phyloP scores from a whole-genome alignment of 2,329 filamentous ascomycete species.

The Aspergillus flavus region DNA sequence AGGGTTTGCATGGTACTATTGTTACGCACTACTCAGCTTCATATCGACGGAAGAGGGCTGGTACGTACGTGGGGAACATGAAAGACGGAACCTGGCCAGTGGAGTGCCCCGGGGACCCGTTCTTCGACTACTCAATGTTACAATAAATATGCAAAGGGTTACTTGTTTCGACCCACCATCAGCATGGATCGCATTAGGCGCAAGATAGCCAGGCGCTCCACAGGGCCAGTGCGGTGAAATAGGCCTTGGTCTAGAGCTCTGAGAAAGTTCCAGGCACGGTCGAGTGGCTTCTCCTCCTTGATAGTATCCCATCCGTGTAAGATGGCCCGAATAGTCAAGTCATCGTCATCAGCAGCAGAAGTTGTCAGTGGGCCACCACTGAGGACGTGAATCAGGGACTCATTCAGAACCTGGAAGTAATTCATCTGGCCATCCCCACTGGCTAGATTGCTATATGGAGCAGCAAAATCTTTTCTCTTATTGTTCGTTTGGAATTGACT shows the following conservation, averaged over 20 bases:
- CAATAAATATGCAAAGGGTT: not conserved
- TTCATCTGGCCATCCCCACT: not conserved
- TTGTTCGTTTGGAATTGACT: not conserved
- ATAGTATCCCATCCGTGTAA: not conserved
- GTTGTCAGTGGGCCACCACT: not conserved
- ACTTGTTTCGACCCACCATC: not conserved
- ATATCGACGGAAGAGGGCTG: not conserved
- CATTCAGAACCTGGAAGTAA: not conserved
- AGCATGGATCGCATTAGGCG: not conserved
- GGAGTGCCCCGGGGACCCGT: not conserved
- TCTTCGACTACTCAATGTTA: not conserved
- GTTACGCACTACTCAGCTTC: not conserved
- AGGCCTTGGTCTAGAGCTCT: not conserved
- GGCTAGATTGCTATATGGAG: not conserved
- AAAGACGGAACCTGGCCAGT: not conserved
- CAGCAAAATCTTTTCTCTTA: not conserved
- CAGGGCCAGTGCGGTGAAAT: not conserved
- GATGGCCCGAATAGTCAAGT: not conserved
- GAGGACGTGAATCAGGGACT: not conserved
- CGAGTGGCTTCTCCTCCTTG: not conserved
- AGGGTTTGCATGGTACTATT: not conserved
- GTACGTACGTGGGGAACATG: not conserved
- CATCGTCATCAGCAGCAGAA: not conserved
- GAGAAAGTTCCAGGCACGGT: not conserved
- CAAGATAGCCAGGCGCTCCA: not conserved